Conservation (phyloP, 2,329 filamentous ascomycete species). For the Nannizzia gypsea region DNA sequence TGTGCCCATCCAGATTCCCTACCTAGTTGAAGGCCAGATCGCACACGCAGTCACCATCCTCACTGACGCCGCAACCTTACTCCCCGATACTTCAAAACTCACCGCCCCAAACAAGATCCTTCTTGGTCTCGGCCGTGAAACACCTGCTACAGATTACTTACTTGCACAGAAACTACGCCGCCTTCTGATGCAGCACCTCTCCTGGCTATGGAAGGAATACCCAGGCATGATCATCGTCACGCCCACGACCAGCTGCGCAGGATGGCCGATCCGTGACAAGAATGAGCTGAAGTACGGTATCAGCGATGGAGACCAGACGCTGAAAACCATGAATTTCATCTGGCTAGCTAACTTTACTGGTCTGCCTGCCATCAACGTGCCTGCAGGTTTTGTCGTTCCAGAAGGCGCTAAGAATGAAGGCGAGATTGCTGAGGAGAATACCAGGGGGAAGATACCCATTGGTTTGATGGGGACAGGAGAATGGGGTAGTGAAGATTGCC, state of each 20-base stretch:
- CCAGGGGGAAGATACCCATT: conserved; percentile 37
- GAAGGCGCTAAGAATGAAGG: conserved; percentile 14
- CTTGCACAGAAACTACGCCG: conserved; percentile 58
- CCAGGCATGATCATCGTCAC: conserved; percentile 63
- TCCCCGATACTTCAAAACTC: conserved; percentile 25
- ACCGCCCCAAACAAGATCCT: conserved; percentile 42
- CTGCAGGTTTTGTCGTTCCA: conserved; percentile 53
- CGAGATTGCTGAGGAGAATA: conserved; percentile 21
- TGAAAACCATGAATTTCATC: conserved; percentile 64
- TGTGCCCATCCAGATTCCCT: conserved; percentile 38
- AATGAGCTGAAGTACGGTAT: conserved; percentile 47
- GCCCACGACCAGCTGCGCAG: conserved; percentile 58
- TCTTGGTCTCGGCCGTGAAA: conserved; percentile 48
- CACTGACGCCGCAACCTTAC: conserved; percentile 45
- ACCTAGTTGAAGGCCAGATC: conserved; percentile 52
- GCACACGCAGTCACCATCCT: conserved; percentile 66
- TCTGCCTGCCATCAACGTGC: conserved; percentile 56
- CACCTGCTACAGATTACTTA: conserved; percentile 53
- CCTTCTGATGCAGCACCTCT: conserved; percentile 61
- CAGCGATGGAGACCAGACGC: conserved; percentile 54
- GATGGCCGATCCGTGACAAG: conserved; percentile 54
- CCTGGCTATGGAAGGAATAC: conserved; percentile 52
- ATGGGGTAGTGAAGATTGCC: conserved; percentile 41
- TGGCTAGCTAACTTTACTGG: conserved; percentile 69
- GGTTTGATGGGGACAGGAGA: conserved; percentile 47